Evolutionary conservation across 2,329 filamentous ascomycete species (phyloP), one percentile per base, ranked within the genome.

Genomic region (Pseudocercospora cruenta): DNA sequence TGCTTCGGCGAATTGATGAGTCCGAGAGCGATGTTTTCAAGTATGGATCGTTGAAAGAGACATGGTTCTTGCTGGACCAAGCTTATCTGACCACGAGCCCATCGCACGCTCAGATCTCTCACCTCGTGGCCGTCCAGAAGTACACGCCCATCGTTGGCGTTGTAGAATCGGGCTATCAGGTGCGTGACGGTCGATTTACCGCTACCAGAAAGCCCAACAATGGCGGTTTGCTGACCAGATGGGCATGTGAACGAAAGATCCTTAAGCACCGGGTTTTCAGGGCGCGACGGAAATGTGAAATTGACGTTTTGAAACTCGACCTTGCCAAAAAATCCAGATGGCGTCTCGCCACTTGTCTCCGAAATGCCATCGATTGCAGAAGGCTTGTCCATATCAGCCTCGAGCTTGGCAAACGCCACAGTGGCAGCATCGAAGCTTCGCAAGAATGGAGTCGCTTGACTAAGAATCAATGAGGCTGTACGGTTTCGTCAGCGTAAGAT

Each of bases 331-430:
- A 64, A 47, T 14, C 31, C 54, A 24, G 60, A 54, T 2, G 61
- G 59, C 12, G 24, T 31, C 12, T 49, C 53, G 10, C 58, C 67
- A 39, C 62, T 60, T n/a, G 69, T 67, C 2, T 72, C 70, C 16
- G 74, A 74, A 10, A 76, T 79, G 49, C 76, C 76, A 65, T 81
- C 77, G 33, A 82, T 81, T 12, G 72, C 67, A 31, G 80, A 78
- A 16, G 73, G 60, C 4, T 81, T 81, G 14, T 88, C 82, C 58
- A 91, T 88, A 53, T 89, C 87, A 36, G 82, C 79, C 14, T 81
- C 81, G 5, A 91, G 78, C 58, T 88, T 87, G 63, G 84, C 78
- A 70, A 86, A 91, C 0, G 88, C 80, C n/a, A 80, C 80, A 10
- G 82, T 77, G 2, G 83, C 84, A 12, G 80, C 78, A 8, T 80